phyloP scores from a whole-genome alignment of 495 filamentous ascomycete species.

The Rostrohypoxylon terebratum region DNA sequence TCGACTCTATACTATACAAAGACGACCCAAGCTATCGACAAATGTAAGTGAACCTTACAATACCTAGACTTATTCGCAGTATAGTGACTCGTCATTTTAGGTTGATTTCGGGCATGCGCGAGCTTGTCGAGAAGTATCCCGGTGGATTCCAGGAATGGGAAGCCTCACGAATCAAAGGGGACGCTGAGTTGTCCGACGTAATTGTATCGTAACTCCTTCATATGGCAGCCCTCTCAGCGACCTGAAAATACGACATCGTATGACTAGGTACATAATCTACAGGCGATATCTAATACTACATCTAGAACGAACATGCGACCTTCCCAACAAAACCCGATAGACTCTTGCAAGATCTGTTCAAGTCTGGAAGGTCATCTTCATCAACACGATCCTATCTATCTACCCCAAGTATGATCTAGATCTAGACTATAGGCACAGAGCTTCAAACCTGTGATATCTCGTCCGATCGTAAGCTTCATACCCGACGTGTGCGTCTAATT shows the following conservation, averaged over 20 bases:
- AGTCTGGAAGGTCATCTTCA: background rate
- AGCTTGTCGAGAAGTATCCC: slow-evolving; percentile 37
- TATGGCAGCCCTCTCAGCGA: background rate
- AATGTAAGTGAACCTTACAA: slow-evolving; percentile 22
- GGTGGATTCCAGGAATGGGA: slow-evolving; percentile 39
- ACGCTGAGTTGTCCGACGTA: background rate
- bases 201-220: background rate
- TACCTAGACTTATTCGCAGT: background rate
- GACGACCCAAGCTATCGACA: slow-evolving; percentile 36
- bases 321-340: background rate
- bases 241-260: background rate
- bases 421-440: background rate
- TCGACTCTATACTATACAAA: slow-evolving; percentile 42
- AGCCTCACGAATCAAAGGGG: background rate
- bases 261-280: background rate
- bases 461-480: background rate
- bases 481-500: background rate
- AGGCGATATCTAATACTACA: background rate
- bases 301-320: background rate
- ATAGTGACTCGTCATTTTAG: slow-evolving; percentile 15
- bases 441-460: background rate
- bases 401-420: background rate
- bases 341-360: background rate
- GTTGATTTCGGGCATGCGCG: slow-evolving; percentile 38
- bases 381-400: background rate